Base-by-base conservation (phyloP, 441 rosid genomes). In the Eutrema salsugineum region DNA sequence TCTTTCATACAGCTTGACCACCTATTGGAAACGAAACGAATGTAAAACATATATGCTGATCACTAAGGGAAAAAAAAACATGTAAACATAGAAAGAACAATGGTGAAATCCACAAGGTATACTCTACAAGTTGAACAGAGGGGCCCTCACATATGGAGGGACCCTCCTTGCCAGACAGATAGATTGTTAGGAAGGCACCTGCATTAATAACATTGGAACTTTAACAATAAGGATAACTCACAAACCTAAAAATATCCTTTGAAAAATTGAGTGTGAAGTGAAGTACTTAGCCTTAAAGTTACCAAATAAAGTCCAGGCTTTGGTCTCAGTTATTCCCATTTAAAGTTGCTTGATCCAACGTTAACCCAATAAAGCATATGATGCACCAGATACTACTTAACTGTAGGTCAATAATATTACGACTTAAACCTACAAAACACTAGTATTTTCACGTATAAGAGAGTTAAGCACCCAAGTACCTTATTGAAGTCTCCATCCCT, bases 151-250 rank as follows among this genome's bases (percentile, higher is more conserved):
- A 83, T 81, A 88, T 35, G 78, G 88, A 90, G 96, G 97, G 88
- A 83, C 91, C 97, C 96, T 88, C 97, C 87, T 87, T 86, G 97
- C 89, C 87, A 79, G 90, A 89, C 77, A 91, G 85, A 90, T 73
- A 90, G 91, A 91, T 85, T 84, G 89, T 95, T 86, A 95, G 89
- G 98, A 87, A 84, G 94, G 88, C 87, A 89, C 97, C 98, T 93
- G 97, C 99, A 95, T 84, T 84, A 87, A 89, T 93, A 91, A 89
- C 96, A 88, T 88, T 80, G 79, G 81, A 79, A 83, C 83, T 84
- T 92, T 81, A 86, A 87, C 85, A 77, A 83, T 39, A 83, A 71
- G 73, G 81, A 86, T 81, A 83, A 83, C 78, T 81, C 84, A 86
- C 77, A 81, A 80, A 83, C 93, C 97, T 79, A 81, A 83, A 83